These are phyloP conservation scores for Hirschfeldia incana DNA, from an alignment of 345 rosid species.

Conservation along the genomic window DNA sequence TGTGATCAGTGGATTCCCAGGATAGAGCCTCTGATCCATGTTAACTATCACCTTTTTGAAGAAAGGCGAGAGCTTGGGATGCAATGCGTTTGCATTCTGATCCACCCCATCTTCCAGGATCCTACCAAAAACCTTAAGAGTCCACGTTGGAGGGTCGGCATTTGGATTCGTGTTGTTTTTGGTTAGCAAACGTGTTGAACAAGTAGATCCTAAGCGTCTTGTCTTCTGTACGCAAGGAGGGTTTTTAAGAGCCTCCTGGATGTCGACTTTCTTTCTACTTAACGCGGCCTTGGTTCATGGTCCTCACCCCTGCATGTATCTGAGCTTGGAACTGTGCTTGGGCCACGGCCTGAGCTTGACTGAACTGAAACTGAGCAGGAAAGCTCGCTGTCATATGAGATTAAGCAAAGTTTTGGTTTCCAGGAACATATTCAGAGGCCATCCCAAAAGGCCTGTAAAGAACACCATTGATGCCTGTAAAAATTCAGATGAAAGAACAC, in stretches of 20 bases:
- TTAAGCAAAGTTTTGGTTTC: conserved; percentile 53
- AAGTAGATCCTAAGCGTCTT: conserved; percentile 90
- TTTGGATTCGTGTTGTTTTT: conserved; percentile 80
- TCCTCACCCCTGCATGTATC: conserved; percentile 58
- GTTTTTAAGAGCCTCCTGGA: conserved; percentile 91
- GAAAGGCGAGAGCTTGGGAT: conserved; percentile 87
- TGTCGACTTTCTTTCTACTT: conserved; percentile 85
- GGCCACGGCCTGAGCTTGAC: conserved; percentile 71
- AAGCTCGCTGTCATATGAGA: conserved; percentile 56
- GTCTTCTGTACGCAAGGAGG: conserved; percentile 93
- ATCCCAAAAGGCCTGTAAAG: conserved; percentile 81
- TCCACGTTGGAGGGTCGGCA: conserved; percentile 96
- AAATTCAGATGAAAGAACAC: conserved; percentile 5
- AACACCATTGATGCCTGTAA: too few relatives aligned
- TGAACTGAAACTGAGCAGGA: conserved; percentile 63
- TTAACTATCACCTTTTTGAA: conserved; percentile 88
- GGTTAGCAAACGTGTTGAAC: conserved; percentile 88
- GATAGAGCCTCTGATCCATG: conserved; percentile 91
- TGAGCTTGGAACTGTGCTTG: conserved; percentile 86
- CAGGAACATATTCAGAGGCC: conserved; percentile 52
- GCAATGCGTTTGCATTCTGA: conserved; percentile 68
- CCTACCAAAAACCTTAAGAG: conserved; percentile 89
- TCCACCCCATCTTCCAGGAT: conserved; percentile 93
- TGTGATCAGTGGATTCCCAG: conserved; percentile 76
- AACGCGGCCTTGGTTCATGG: conserved; percentile 73